These are phyloP conservation scores for Neurospora tetrasperma DNA, from an alignment of 495 filamentous ascomycete species.

Conservation along the genomic window DNA sequence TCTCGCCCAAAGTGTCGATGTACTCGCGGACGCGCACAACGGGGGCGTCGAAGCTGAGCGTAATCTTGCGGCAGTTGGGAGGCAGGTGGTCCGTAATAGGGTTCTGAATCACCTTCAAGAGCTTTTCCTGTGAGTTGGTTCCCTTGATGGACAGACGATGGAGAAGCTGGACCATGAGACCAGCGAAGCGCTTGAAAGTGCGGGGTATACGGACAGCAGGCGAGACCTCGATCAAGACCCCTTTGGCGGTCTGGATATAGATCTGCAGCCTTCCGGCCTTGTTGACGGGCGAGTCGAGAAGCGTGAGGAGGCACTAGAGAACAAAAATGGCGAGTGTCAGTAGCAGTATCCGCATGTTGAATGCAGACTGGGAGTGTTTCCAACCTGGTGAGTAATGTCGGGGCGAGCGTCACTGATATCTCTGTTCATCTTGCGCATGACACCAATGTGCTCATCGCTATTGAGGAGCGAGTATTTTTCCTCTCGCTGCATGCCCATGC, in stretches of 20 bases:
- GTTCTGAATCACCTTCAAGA: conserved; percentile 94
- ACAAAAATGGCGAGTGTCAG: conserved; percentile 13
- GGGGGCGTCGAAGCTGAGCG: conserved; percentile 80
- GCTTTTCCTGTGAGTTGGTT: conserved; percentile 90
- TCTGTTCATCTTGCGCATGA: conserved; percentile 98
- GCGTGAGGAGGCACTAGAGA: conserved; percentile 82
- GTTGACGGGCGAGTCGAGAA: conserved; percentile 96
- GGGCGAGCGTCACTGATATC: conserved; percentile 96
- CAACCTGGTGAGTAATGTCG: conserved; percentile 96
- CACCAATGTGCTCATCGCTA: conserved; percentile 96
- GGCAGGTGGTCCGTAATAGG: conserved; percentile 95
- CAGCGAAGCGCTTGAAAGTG: conserved; percentile 97
- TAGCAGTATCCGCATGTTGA: conserved; percentile 29
- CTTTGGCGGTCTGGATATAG: conserved; percentile 95
- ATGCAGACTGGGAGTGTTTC: conserved; percentile 24
- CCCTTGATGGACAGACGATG: conserved; percentile 94
- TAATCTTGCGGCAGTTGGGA: conserved; percentile 94
- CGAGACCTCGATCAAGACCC: conserved; percentile 93
- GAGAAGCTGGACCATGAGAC: conserved; percentile 97
- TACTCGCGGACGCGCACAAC: conserved; percentile 85
- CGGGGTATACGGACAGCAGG: conserved; percentile 93
- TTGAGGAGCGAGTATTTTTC: conserved; percentile 96
- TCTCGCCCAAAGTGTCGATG: conserved; percentile 60
- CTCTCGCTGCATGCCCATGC: conserved; percentile 57
- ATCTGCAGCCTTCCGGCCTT: conserved; percentile 96